Evolutionary conservation across 768 basidiomycete genomes (phyloP), one percentile per base, ranked within the genome.

Genomic region (Leccinum disarticulatum): DNA sequence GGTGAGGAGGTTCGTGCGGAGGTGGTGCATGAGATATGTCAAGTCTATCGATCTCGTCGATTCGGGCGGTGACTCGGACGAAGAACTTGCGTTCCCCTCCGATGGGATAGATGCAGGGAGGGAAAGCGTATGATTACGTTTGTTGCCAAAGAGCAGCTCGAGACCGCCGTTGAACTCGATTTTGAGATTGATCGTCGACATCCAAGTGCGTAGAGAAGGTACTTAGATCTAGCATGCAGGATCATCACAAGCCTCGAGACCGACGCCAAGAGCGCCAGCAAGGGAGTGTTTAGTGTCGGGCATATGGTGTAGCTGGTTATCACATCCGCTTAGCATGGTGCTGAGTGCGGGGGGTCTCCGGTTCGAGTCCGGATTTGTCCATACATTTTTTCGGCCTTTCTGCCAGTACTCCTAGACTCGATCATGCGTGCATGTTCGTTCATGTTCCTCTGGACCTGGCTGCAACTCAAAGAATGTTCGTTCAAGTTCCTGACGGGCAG

Each of bases 121-220:
- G 4, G 76, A 64, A 38, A 95, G 62, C 9, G 66, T 59, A 71
- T 93, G 87, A 0, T 74, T 75, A 30, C 87, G 86, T 61, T 84
- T 69, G 64, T 91, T 90, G 9, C 80, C 79, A 77, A 96, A 96
- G 9, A 96, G 78, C 3, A 92, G 80, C 71, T 96, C 94, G 58
- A 95, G 84, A 15, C 93, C 93, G 46, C 93, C 93, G 56, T 90
- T 78, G 71, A 94, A 93, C 69, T 89, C 87, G 65, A 94, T 75
- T 59, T 83, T 88, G 65, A 93, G 63, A 41, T 69, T 28, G 55
- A 76, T 64, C 59, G 64, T 70, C 25, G 63, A 61, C 63, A 25
- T 33, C 33, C 11, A 31, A 27, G 48, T 38, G 38, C 1, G 38
- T 41, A 0, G 31, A 11, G 31, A 31, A 31, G 1, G 4, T n/a